These are phyloP conservation scores for Protostelium mycophagum DNA, from an alignment of 78 protist genomes.

Conservation along the genomic window DNA sequence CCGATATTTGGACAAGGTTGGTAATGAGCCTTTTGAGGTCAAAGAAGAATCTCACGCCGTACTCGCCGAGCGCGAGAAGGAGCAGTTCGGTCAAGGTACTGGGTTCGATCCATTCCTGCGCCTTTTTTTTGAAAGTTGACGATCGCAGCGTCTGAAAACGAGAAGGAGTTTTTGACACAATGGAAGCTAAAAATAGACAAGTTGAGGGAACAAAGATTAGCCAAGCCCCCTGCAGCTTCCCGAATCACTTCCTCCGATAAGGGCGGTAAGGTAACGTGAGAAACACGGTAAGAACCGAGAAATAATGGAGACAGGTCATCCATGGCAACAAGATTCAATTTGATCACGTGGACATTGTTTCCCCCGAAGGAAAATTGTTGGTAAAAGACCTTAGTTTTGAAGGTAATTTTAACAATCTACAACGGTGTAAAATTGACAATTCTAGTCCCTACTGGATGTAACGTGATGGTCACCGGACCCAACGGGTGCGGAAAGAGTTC, in stretches of 20 bases:
- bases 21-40: slow-evolving; percentile 1
- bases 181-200: neutral
- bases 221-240: neutral
- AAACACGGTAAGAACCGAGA: neutral
- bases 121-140: neutral
- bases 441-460: slow-evolving; percentile 31
- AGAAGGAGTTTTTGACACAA: neutral
- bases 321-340: slow-evolving; percentile 25
- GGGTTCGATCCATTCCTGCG: too few species aligned
- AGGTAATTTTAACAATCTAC: slow-evolving; percentile 8
- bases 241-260: neutral
- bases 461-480: slow-evolving; percentile 78
- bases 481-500: slow-evolving; percentile 80
- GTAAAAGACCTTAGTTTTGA: slow-evolving; percentile 44
- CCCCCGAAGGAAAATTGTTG: slow-evolving; percentile 65
- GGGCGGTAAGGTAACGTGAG: neutral
- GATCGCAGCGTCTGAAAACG: neutral
- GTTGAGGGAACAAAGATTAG: neutral
- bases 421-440: neutral
- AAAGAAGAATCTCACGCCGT: neutral
- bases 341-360: slow-evolving; percentile 54
- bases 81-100: neutral
- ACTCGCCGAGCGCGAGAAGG: neutral
- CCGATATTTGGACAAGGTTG: neutral
- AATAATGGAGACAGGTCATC: neutral